Percentiles rank a stretch among this genome's conserved stretches.
Conservation (phyloP, 768 basidiomycete genomes). For the Suillus americanus region DNA sequence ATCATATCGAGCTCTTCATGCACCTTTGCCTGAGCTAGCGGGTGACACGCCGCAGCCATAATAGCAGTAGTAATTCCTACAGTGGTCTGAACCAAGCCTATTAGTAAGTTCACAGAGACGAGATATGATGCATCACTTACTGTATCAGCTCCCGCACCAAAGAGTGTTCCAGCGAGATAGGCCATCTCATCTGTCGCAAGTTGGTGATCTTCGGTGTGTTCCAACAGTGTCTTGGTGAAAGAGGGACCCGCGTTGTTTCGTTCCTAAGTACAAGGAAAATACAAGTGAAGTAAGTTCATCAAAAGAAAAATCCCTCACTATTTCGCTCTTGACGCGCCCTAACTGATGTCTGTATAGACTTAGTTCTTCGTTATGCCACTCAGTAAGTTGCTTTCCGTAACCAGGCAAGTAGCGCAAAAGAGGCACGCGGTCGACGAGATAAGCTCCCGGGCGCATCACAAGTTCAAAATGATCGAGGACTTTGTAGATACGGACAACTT, state of each 20-base stretch:
- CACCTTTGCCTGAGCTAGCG: constrained; percentile 43
- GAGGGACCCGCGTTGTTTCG: constrained; percentile 14
- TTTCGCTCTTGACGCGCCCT: constrained; percentile 37
- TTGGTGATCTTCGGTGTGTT: constrained; percentile 45
- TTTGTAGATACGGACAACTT: constrained; percentile 18
- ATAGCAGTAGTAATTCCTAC: constrained; percentile 48
- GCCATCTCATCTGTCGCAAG: constrained; percentile 50
- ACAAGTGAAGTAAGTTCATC: not conserved
- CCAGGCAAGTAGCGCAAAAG: constrained; percentile 48
- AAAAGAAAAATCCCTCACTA: constrained; percentile 28
- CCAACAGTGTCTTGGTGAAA: constrained; percentile 53
- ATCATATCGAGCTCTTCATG: constrained; percentile 50
- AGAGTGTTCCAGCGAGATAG: constrained; percentile 58
- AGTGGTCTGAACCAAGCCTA: constrained; percentile 32
- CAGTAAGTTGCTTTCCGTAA: constrained; percentile 51
- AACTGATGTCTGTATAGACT: constrained; percentile 49
- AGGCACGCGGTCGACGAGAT: constrained; percentile 52
- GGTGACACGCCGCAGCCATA: constrained; percentile 51
- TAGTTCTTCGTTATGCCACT: constrained; percentile 52
- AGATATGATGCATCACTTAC: constrained; percentile 9
- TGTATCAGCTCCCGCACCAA: constrained; percentile 60
- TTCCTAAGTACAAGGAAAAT: not conserved
- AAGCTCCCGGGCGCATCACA: constrained; percentile 42
- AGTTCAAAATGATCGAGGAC: constrained; percentile 22
- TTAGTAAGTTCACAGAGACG: not conserved